A percentile compares a stretch with the other conserved stretches of the same genome.
Evolutionary conservation across 805 yeast genomes (phyloP).

Genomic region (Cyberlindnera veronae): DNA sequence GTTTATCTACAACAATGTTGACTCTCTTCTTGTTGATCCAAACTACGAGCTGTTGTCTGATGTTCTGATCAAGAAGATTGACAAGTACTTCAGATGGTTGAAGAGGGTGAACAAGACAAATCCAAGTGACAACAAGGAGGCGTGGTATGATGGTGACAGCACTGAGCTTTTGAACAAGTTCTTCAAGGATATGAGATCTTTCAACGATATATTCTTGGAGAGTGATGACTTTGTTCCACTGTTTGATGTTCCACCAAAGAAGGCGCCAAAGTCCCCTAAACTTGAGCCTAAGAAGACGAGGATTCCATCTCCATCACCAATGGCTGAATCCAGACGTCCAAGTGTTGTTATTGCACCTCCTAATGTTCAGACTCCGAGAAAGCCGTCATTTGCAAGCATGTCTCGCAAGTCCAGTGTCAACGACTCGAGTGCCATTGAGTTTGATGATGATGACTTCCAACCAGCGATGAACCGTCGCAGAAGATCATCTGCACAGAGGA

Average conservation of each 20-base stretch:
- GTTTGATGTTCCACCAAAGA: slow-evolving; percentile 28
- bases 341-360: no score
- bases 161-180: slow-evolving; percentile 33
- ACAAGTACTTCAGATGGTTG: slow-evolving; percentile 36
- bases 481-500: slow-evolving; percentile 29
- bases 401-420: slow-evolving; percentile 7
- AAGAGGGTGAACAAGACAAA: slow-evolving; percentile 23
- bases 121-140: slow-evolving; percentile 8
- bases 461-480: slow-evolving; percentile 32
- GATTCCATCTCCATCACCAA: slow-evolving; percentile 6
- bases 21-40: slow-evolving; percentile 46
- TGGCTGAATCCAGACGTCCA: slow-evolving; percentile 8
- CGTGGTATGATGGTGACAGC: slow-evolving; percentile 32
- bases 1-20: slow-evolving; percentile 65
- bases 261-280: slow-evolving; percentile 19
- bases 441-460: slow-evolving; percentile 31
- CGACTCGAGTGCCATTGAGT: slow-evolving; percentile 29
- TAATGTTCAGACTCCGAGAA: slow-evolving; percentile 1
- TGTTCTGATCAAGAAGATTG: slow-evolving; percentile 24
- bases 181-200: slow-evolving; percentile 31
- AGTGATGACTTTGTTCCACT: slow-evolving; percentile 34
- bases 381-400: slow-evolving; percentile 3
- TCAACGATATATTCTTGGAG: slow-evolving; percentile 41
- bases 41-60: slow-evolving; percentile 20
- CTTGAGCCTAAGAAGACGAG: slow-evolving; percentile 13